Evolutionary conservation across 1,139 yeast species (phyloP).

Genomic region (Pichiaceae sp.): DNA sequence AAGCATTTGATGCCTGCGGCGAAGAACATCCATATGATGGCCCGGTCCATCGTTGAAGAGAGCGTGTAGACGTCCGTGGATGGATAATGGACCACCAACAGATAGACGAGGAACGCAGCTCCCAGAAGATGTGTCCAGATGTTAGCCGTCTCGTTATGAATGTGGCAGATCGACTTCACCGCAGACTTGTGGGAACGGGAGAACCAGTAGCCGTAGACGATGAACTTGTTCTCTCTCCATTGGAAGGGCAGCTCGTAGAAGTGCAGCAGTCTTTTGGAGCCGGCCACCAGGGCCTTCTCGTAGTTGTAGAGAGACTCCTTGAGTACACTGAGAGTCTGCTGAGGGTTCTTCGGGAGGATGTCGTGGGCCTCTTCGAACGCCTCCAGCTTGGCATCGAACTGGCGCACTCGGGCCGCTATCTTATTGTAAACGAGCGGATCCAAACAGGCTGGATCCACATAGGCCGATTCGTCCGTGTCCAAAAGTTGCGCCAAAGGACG

Average conservation of each 20-base stretch:
- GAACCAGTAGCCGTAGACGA: slow-evolving; percentile 79
- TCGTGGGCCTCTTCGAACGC: slow-evolving; percentile 18
- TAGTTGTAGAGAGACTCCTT: slow-evolving; percentile 46
- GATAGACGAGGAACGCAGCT: slow-evolving; percentile 44
- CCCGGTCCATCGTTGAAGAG: slow-evolving; percentile 35
- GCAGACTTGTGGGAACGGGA: slow-evolving; percentile 57
- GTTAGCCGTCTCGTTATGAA: slow-evolving; percentile 88
- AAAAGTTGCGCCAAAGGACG: slow-evolving; percentile 37
- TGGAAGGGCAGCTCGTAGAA: slow-evolving; percentile 85
- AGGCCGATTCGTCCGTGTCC: slow-evolving; percentile 26
- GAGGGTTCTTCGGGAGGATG: slow-evolving; percentile 21
- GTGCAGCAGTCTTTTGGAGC: slow-evolving; percentile 54
- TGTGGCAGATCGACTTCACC: slow-evolving; percentile 42
- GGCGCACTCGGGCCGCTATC: slow-evolving; percentile 1
- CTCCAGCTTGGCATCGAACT: slow-evolving; percentile 6
- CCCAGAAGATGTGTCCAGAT: slow-evolving; percentile 91
- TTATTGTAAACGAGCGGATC: slow-evolving; percentile 1
- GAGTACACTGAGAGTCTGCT: slow-evolving; percentile 31
- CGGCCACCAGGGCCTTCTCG: slow-evolving; percentile 48
- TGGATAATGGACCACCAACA: slow-evolving; percentile 60
- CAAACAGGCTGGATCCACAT: slow-evolving; percentile 6
- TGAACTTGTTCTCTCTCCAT: slow-evolving; percentile 90
- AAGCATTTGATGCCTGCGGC: slow-evolving; percentile 72
- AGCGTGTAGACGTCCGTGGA: slow-evolving; percentile 36
- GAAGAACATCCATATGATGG: slow-evolving; percentile 56